A percentile compares a stretch with the other conserved stretches of the same genome.
Evolutionary conservation across 768 basidiomycete species (phyloP).

Genomic region (Pilatotrama ljubarskyi): DNA sequence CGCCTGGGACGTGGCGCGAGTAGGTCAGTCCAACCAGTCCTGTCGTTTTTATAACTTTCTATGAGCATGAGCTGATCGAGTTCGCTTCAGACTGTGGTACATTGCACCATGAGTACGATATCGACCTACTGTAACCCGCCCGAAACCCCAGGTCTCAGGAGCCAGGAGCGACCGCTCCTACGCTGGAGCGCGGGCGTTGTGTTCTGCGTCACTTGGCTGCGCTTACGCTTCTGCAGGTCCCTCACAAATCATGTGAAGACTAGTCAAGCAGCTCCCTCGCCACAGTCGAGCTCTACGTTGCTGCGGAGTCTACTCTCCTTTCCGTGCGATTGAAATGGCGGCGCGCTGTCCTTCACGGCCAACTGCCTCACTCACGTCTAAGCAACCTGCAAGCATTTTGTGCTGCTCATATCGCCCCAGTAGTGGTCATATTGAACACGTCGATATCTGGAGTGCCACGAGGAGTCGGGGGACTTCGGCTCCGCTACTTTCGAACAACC

Average conservation of each 20-base stretch:
- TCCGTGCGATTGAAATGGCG: too few species aligned
- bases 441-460: too few species aligned
- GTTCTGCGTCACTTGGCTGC: not conserved
- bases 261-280: not conserved
- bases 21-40: not conserved
- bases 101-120: constrained; percentile 6
- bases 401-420: too few species aligned
- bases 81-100: constrained; percentile 15
- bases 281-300: not conserved
- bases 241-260: not conserved
- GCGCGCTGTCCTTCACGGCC: too few species aligned
- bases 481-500: too few species aligned
- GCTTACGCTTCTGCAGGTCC: not conserved
- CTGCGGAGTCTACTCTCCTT: not conserved
- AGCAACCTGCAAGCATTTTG: too few species aligned
- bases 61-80: not conserved
- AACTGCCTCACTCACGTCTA: too few species aligned
- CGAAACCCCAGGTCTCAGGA: too few species aligned
- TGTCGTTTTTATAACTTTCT: not conserved
- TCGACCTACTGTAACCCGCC: constrained; percentile 12
- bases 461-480: too few species aligned
- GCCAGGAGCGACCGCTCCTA: not conserved
- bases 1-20: not conserved
- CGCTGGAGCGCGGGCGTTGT: not conserved
- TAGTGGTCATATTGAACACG: too few species aligned